Evolutionary conservation across 306 rosid species (phyloP).

Genomic region (Fragaria ananassa): DNA sequence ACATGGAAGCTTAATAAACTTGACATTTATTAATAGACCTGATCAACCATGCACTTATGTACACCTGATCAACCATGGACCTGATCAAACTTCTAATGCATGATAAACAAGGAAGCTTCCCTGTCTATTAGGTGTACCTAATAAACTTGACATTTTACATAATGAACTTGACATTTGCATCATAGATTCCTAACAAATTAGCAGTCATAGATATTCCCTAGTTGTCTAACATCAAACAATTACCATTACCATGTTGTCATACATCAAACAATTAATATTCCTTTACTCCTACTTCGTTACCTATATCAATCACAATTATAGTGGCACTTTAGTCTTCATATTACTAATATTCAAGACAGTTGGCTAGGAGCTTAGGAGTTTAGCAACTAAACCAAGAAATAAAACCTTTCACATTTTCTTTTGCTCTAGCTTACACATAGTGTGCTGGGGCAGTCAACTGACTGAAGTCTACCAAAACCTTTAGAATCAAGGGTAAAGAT

Average conservation of each 20-base stretch:
- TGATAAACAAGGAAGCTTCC: too few species aligned
- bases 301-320: background rate
- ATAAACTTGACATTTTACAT: background rate
- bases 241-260: too few species aligned
- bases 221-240: too few species aligned
- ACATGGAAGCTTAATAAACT: too few species aligned
- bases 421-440: background rate
- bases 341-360: background rate
- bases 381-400: background rate
- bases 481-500: background rate
- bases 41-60: too few species aligned
- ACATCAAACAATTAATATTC: background rate
- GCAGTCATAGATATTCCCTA: background rate
- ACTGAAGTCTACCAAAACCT: background rate
- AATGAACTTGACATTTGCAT: background rate
- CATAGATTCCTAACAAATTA: background rate
- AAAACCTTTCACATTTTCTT: background rate
- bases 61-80: too few species aligned
- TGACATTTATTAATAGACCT: too few species aligned
- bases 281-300: background rate
- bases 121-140: too few species aligned
- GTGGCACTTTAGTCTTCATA: background rate
- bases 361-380: background rate
- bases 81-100: too few species aligned
- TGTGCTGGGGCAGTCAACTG: background rate